Conservation (phyloP, 2,329 filamentous ascomycete species). For the Samsoniella hepiali region DNA sequence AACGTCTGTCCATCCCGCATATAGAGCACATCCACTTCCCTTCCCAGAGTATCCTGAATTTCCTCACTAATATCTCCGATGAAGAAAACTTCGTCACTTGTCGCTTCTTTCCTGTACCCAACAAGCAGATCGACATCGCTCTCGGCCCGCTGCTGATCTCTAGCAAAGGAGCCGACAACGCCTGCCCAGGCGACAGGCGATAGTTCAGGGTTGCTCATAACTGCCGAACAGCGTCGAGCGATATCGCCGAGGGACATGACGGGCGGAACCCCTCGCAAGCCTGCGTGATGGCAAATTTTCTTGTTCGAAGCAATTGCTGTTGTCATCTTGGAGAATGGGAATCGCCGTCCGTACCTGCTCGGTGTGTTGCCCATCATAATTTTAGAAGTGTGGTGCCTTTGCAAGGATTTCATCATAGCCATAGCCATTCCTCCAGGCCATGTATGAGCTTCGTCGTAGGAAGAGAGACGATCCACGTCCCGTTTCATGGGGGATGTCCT, state of each 20-base stretch:
- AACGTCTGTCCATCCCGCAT: background rate
- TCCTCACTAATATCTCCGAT: background rate
- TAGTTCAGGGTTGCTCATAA: too few relatives aligned
- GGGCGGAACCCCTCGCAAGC: background rate
- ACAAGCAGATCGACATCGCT: too few relatives aligned
- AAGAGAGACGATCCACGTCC: too few relatives aligned
- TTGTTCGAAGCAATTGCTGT: background rate
- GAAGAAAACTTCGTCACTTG: too few relatives aligned
- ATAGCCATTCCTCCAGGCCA: background rate
- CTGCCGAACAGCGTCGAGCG: background rate
- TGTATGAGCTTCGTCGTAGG: too few relatives aligned
- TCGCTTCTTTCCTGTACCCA: too few relatives aligned
- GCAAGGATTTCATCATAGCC: background rate
- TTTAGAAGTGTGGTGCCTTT: background rate
- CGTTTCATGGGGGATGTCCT: too few relatives aligned
- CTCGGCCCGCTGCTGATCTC: too few relatives aligned
- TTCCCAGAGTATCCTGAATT: background rate
- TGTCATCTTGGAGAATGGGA: background rate
- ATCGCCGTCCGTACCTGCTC: background rate
- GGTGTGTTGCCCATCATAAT: background rate
- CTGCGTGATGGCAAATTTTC: background rate
- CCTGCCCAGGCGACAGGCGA: too few relatives aligned
- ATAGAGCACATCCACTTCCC: background rate
- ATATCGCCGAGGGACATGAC: background rate
- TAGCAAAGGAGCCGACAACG: too few relatives aligned